Conservation (phyloP, 1,139 yeast species). For the Sugiyamaella novakii region DNA sequence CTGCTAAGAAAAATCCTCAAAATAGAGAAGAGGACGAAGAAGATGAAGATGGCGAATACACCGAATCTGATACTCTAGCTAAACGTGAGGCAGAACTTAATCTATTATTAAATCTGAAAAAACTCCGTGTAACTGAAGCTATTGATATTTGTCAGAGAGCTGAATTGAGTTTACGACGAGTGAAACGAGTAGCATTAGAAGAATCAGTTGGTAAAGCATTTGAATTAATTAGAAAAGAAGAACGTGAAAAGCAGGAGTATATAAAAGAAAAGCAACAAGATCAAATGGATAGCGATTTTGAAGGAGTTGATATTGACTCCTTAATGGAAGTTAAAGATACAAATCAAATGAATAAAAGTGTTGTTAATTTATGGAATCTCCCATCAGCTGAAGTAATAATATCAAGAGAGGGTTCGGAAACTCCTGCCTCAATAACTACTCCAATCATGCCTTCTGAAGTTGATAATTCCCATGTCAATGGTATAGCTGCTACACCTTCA, state of each 20-base stretch:
- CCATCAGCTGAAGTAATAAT: conserved; percentile 24
- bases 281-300: conserved; percentile 46
- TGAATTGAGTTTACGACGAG: conserved; percentile 52
- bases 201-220: conserved; percentile 60
- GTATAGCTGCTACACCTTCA: conserved; percentile 13
- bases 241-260: conserved; percentile 45
- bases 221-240: conserved; percentile 45
- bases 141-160: conserved; percentile 31
- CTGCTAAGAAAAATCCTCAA: conserved; percentile 3
- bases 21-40: neutral
- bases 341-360: conserved; percentile 74
- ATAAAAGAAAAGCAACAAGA: conserved; percentile 23
- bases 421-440: conserved; percentile 21
- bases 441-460: conserved; percentile 20
- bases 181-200: conserved; percentile 61
- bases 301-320: conserved; percentile 48
- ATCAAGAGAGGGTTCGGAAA: conserved; percentile 10
- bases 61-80: conserved; percentile 7
- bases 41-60: conserved; percentile 2
- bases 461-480: neutral
- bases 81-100: conserved; percentile 21
- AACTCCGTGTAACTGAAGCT: conserved; percentile 29
- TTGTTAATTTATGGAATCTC: conserved; percentile 68
- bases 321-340: conserved; percentile 55
- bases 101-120: conserved; percentile 25